Base-by-base conservation (phyloP, 345 rosid species). In the Acer campestre region DNA sequence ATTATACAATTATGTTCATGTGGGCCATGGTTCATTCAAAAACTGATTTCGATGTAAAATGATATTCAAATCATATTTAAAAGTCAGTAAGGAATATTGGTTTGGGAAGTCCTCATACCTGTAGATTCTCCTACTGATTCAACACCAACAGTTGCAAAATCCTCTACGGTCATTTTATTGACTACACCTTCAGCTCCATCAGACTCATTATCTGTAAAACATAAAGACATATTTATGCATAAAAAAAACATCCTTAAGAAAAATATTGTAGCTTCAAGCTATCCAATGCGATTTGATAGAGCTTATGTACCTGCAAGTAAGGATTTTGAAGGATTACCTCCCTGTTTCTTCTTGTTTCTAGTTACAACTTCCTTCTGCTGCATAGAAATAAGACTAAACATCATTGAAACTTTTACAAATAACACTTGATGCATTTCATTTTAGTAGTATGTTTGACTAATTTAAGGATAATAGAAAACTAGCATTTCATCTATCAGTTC, bases 241-340 rank as follows among this genome's bases (percentile, higher is more conserved):
- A 9, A 42, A 18, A n/a, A 23, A 13, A 23, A 61, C 8, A 73
- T 53, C 67, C 13, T 1, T 11, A 59, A 38, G n/a, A 23, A 49
- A 55, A 12, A 72, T 18, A 42, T 22, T 55, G 64, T 55, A 71
- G 17, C 27, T 20, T 27, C 69, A 72, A 53, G 51, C 49, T 29
- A 68, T 55, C 55, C 27, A 12, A 35, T 6, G 13, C 62, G 4
- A 6, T 22, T 14, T 8, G 10, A 13, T 7, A 13, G 13, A 65
- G 51, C 22, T 68, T 58, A 42, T 10, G 1, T 48, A 38, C 62
- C 38, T 35, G 38, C 38, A 4, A 4, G 6, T 35, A 35, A 22
- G 22, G 25, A 44, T 61, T 67, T 79, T 10, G 25, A 55, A 4
- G 46, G 55, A n/a, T 22, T 67, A 56, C 68, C 73, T 73, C 62